Conservation (phyloP, 2,329 filamentous ascomycete species). For the Claviceps paspali region DNA sequence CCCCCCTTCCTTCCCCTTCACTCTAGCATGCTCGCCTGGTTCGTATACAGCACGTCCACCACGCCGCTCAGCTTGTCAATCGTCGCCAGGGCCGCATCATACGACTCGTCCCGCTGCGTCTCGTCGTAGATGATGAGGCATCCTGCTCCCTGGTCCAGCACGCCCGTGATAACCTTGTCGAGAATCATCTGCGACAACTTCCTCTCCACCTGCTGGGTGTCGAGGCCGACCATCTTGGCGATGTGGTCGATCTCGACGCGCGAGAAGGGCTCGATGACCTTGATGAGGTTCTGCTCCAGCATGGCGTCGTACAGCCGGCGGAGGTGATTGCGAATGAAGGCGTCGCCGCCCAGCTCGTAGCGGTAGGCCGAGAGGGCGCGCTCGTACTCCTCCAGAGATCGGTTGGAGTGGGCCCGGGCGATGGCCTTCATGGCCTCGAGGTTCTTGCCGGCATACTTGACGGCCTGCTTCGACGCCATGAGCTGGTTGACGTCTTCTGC, state of each 20-base stretch:
- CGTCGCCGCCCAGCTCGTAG: constrained; percentile 83
- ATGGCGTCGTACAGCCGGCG: constrained; percentile 94
- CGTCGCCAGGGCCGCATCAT: constrained; percentile 84
- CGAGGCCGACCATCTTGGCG: constrained; percentile 91
- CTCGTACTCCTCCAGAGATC: constrained; percentile 94
- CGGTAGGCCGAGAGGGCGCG: constrained; percentile 78
- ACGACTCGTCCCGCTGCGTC: constrained; percentile 80
- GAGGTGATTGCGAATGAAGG: constrained; percentile 94
- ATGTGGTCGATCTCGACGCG: constrained; percentile 94
- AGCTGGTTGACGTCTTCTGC: constrained; percentile 91
- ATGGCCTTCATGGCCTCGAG: constrained; percentile 99
- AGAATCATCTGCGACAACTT: constrained; percentile 99
- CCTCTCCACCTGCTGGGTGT: constrained; percentile 91
- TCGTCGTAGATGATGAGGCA: constrained; percentile 97
- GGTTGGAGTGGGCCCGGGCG: constrained; percentile 85
- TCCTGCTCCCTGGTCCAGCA: constrained; percentile 91
- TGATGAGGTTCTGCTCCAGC: constrained; percentile 98
- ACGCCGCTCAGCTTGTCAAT: constrained; percentile 96
- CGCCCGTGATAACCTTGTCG: constrained; percentile 96
- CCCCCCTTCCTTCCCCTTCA: constrained; percentile 25
- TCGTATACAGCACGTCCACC: constrained; percentile 93
- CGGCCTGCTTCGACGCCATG: constrained; percentile 89
- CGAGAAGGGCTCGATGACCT: constrained; percentile 98
- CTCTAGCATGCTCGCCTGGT: constrained; percentile 91
- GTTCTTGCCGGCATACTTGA: constrained; percentile 89